phyloP scores from a whole-genome alignment of 2,329 filamentous ascomycete genomes.

The Plenodomus lindquistii region DNA sequence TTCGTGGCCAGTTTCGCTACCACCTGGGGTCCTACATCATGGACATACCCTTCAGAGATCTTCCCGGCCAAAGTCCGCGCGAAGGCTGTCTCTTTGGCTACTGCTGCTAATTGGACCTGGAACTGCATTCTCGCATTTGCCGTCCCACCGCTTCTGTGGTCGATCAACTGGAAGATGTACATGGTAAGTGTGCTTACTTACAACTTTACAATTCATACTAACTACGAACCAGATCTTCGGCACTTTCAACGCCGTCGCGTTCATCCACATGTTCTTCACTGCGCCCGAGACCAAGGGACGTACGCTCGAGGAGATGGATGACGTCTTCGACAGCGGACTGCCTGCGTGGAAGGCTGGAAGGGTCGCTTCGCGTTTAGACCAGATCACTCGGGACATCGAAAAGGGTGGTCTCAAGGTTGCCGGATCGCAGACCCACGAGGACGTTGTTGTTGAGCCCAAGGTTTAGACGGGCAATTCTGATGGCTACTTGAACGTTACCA shows the following conservation, averaged over 20 bases:
- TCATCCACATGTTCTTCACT: slow-evolving; percentile 47
- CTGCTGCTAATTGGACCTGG: slow-evolving; percentile 46
- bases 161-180: slow-evolving; percentile 50
- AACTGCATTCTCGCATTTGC: slow-evolving; percentile 47
- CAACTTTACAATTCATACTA: background rate
- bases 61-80: slow-evolving; percentile 47
- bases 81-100: slow-evolving; percentile 46
- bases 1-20: slow-evolving; percentile 51
- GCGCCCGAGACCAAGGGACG: slow-evolving; percentile 48
- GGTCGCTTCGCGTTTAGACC: slow-evolving; percentile 39
- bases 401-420: slow-evolving; percentile 40
- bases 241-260: slow-evolving; percentile 43
- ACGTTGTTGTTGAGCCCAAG: slow-evolving; percentile 23
- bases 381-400: slow-evolving; percentile 42
- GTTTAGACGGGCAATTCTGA: slow-evolving; percentile 3
- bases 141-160: slow-evolving; percentile 47
- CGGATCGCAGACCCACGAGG: slow-evolving; percentile 5
- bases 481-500: background rate
- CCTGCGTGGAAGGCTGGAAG: slow-evolving; percentile 41
- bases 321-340: slow-evolving; percentile 43
- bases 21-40: slow-evolving; percentile 45
- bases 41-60: slow-evolving; percentile 47
- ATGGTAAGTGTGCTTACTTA: slow-evolving; percentile 23
- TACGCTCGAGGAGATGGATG: slow-evolving; percentile 49
- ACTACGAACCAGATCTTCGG: slow-evolving; percentile 32